Percentiles rank a stretch among this genome's conserved stretches.
Evolutionary conservation across 768 basidiomycete genomes (phyloP).

Genomic region (Suillus lakei): DNA sequence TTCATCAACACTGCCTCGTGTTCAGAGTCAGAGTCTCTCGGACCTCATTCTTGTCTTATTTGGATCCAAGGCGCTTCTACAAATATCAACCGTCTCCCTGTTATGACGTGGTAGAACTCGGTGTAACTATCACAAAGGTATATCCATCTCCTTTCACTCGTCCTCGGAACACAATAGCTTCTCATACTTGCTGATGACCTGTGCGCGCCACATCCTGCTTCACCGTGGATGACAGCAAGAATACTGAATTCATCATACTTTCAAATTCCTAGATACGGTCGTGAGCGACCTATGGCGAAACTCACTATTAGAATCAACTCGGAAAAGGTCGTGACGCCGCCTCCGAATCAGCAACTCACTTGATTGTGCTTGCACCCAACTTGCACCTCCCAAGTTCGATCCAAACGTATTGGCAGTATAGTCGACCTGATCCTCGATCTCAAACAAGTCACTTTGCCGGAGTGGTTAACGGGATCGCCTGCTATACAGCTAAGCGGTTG

Average conservation of each 20-base stretch:
- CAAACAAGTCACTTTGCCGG: constrained; percentile 80
- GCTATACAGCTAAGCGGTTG: constrained; percentile 62
- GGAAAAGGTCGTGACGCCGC: not conserved
- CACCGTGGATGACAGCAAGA: not conserved
- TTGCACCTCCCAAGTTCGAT: constrained; percentile 1
- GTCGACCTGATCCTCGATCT: accelerated
- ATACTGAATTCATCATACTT: not conserved
- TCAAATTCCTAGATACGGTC: constrained; percentile 1
- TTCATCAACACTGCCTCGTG: constrained; percentile 3
- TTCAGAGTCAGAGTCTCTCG: not conserved
- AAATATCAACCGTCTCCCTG: not conserved
- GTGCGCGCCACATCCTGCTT: not conserved
- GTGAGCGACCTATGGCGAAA: not conserved
- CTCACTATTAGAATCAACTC: constrained; percentile 2
- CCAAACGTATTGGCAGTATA: no score
- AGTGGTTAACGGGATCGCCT: constrained; percentile 92
- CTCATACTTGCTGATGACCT: not conserved
- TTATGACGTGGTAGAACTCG: not conserved
- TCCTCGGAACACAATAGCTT: not conserved
- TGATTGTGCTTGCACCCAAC: constrained; percentile 1
- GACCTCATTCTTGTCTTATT: not conserved
- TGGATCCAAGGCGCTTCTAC: not conserved
- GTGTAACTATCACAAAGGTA: not conserved
- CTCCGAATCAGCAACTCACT: constrained; percentile 2
- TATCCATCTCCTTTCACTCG: constrained; percentile 1